Evolutionary conservation across 2,329 filamentous ascomycete genomes (phyloP), one percentile per base, ranked within the genome.

Genomic region (Nemania diffusa): DNA sequence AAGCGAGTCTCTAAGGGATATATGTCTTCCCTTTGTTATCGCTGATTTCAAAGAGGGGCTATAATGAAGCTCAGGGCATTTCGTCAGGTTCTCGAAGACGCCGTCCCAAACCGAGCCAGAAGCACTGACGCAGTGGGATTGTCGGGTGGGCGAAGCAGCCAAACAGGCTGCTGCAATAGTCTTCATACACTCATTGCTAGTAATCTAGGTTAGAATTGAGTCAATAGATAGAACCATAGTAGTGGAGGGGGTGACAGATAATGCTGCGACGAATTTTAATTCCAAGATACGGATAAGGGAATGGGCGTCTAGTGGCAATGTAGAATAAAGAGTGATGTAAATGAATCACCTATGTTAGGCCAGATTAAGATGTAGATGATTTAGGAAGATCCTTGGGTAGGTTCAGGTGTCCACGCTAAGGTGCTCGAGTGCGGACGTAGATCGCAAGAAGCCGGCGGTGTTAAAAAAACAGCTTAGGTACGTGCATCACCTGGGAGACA

Each of bases 21-120:
- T 29, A n/a, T 6, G 5, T 7, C 17, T 44, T 40, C 17, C 29
- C n/a, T 1, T 62, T 46, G 20, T n/a, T 2, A 64, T 64, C 64
- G 57, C 11, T 9, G 22, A 46, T 29, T 3, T 6, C 34, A 48
- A 32, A 17, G n/a, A n/a, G 20, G 9, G 1, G 3, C 17, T 42
- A 32, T 22, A 22, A 32, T 37, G 7, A 17, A 58, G n/a, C 13
- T 46, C 53, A 11, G 44, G 27, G 27, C 40, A 26, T 27, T 48
- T 57, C 3, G 64, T 58, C n/a, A 66, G n/a, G 15, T 50, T 58
- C 5, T 55, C 5, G 34, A 63, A 67, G 29, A 67, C 50, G 1
- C 13, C 32, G 29, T 50, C 40, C 64, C 53, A 59, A 27, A 2
- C 17, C 4, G 11, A 2, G 0, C 37, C 44, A 8, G 44, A 22